Conservation (phyloP, 2,329 filamentous ascomycete genomes). For the Penicillium sp. region DNA sequence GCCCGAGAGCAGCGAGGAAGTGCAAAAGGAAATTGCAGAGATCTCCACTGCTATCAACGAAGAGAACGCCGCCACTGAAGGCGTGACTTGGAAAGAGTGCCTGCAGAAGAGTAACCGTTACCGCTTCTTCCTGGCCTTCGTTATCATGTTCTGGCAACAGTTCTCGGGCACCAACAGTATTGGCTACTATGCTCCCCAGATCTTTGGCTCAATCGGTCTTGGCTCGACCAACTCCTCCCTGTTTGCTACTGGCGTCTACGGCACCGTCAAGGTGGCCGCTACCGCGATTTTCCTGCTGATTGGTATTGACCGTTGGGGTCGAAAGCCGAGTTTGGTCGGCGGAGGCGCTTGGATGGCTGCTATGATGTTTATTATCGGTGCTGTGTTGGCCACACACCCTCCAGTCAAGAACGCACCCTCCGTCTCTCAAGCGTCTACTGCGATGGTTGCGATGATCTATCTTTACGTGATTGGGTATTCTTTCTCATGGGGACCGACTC, state of each 20-base stretch:
- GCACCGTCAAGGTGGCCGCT: constrained; percentile 36
- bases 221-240: constrained; percentile 30
- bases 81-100: constrained; percentile 40
- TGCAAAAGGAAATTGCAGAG: constrained; percentile 35
- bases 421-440: constrained; percentile 31
- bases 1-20: constrained; percentile 19
- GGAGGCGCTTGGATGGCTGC: constrained; percentile 32
- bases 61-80: constrained; percentile 37
- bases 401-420: constrained; percentile 22
- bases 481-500: constrained; percentile 23
- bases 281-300: constrained; percentile 35
- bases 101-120: constrained; percentile 35
- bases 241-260: constrained; percentile 38
- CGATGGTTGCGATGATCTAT: constrained; percentile 47
- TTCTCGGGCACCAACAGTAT: constrained; percentile 39
- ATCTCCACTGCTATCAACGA: constrained; percentile 40
- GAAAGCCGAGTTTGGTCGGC: constrained; percentile 33
- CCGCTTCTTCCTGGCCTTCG: constrained; percentile 34
- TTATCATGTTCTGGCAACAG: constrained; percentile 41
- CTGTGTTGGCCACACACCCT: constrained; percentile 30
- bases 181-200: constrained; percentile 38
- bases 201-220: constrained; percentile 35
- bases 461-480: constrained; percentile 41
- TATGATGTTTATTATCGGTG: constrained; percentile 40
- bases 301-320: constrained; percentile 37